Evolutionary conservation across 2,329 filamentous ascomycete species (phyloP).

Genomic region (Pseudofabraea citricarpa): DNA sequence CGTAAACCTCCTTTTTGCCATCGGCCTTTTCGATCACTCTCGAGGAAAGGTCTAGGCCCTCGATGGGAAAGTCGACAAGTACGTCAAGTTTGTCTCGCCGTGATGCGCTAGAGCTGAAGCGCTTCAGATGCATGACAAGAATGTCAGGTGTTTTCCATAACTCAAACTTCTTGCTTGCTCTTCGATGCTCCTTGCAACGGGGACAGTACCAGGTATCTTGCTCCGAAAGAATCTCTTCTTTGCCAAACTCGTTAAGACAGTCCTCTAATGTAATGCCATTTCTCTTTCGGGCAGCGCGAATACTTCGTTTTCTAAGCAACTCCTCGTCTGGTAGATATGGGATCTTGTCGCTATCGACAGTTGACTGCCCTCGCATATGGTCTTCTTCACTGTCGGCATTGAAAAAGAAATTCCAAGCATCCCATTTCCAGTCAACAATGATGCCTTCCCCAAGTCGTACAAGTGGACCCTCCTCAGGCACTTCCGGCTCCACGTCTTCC

Average conservation of each 20-base stretch:
- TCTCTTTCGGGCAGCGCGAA: conserved; percentile 61
- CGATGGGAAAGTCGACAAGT: conserved; percentile 84
- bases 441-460: conserved; percentile 80
- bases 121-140: conserved; percentile 89
- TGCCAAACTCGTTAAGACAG: conserved; percentile 91
- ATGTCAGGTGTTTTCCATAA: conserved; percentile 97
- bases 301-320: conserved; percentile 57
- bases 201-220: conserved; percentile 98
- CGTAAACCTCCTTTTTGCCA: conserved; percentile 80
- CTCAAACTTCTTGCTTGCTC: conserved; percentile 93
- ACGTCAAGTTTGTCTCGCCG: conserved; percentile 90
- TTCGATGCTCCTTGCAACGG: conserved; percentile 86
- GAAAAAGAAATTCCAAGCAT: conserved; percentile 70
- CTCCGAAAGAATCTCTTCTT: conserved; percentile 88
- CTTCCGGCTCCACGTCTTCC: conserved; percentile 15
- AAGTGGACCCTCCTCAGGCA: conserved; percentile 52
- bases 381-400: conserved; percentile 32
- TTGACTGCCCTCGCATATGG: conserved; percentile 54
- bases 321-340: conserved; percentile 52
- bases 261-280: conserved; percentile 81
- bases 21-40: conserved; percentile 77
- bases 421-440: conserved; percentile 76
- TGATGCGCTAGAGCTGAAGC: conserved; percentile 80
- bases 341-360: conserved; percentile 41
- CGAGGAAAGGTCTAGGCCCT: conserved; percentile 75